phyloP scores from a whole-genome alignment of 139 green algal species.

The Chlamydomonas eustigma region DNA sequence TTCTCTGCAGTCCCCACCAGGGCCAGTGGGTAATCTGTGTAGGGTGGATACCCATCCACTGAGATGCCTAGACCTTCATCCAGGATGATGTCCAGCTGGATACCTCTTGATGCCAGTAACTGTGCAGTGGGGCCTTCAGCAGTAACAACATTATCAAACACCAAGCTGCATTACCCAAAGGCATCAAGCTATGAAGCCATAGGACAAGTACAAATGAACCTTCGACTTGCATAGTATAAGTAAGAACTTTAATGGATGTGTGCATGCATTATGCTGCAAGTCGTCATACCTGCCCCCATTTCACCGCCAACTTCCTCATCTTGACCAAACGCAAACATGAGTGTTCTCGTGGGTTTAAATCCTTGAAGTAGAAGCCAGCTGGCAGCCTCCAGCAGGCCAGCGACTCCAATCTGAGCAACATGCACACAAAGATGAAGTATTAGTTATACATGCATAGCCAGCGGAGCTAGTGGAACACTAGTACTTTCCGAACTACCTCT shows the following conservation, averaged over 20 bases:
- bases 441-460: too few species aligned
- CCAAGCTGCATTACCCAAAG: too few species aligned
- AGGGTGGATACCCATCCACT: conserved; percentile 41
- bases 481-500: too few species aligned
- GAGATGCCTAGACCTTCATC: conserved; percentile 60
- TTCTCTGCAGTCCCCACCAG: conserved; percentile 70
- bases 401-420: conserved; percentile 24
- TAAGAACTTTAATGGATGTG: not conserved
- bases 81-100: conserved; percentile 53
- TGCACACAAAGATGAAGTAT: too few species aligned
- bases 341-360: conserved; percentile 29
- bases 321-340: conserved; percentile 68
- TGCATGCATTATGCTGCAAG: not conserved
- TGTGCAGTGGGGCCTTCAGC: not conserved
- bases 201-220: too few species aligned
- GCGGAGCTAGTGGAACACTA: too few species aligned
- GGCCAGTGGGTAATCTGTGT: conserved; percentile 41
- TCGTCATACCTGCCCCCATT: not conserved
- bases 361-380: conserved; percentile 34
- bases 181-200: not conserved
- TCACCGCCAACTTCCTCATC: conserved; percentile 62
- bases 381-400: conserved; percentile 62
- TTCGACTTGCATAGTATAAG: too few species aligned
- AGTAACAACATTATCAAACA: too few species aligned
- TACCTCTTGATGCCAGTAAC: conserved; percentile 20